Base-by-base conservation (phyloP, 495 filamentous ascomycete genomes). In the Hyphodiscus hymeniophilus region DNA sequence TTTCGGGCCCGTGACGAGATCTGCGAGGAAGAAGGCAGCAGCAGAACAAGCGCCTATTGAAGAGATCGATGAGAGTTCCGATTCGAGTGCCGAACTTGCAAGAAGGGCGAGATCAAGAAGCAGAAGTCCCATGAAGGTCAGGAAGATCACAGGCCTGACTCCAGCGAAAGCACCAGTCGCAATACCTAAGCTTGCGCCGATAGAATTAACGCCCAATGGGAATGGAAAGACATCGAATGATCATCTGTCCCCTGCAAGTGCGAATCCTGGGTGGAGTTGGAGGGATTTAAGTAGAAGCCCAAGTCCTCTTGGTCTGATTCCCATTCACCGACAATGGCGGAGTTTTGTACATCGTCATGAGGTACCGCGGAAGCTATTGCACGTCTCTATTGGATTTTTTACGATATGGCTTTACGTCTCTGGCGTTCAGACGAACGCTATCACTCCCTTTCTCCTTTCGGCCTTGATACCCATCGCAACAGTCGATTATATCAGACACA, bases 301-400 rank as follows among this genome's bases (percentile, higher is more conserved):
- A 2, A 89, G 83, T 47, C 92, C 92, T 3, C 74, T 98, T 12
- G 92, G 94, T 16, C 76, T 99, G 5, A 99, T 99, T 50, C 92
- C 92, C 18, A 89, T 97, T 56, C 92, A 99, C 61, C 71, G 77
- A 38, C 74, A 79, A 55, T 89, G 81, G 71, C 69, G 80, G 49
- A 75, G 69, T 4, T 80, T 89, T 47, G 80, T 86, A 56, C 84
- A 89, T 67, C 77, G 77, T 50, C 84, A 89, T 57, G 84, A 89
- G 61, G 77, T 89, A 24, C 84, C 84, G 20, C 76, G 84, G 52
- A 89, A 89, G 60, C 64, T 74, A 24, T 72, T 89, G 31, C 84
- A 99, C 64, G 87, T 97, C 46, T 95, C 88, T 30, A 97, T 99
- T 66, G 92, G 92, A 38, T 97, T 97, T 69, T 67, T 96, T 23